A percentile compares a stretch with the other conserved stretches of the same genome.
These are phyloP conservation scores for Pythium diclinum DNA, from an alignment of 352 stramenopile genomes.

Conservation along the genomic window DNA sequence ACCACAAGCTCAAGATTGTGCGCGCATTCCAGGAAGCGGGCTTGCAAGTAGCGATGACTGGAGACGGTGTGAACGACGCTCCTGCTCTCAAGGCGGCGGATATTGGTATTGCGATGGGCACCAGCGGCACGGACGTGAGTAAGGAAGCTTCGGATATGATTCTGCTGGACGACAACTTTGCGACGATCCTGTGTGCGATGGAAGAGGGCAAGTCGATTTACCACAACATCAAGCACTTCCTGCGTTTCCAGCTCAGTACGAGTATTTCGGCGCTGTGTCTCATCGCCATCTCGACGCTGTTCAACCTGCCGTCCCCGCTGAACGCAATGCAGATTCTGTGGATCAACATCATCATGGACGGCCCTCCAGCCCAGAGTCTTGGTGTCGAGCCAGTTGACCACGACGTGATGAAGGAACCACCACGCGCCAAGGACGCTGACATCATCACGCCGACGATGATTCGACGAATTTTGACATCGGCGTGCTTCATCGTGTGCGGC, in stretches of 20 bases:
- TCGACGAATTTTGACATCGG: constrained; percentile 59
- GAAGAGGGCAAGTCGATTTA: constrained; percentile 95
- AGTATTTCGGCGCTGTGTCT: constrained; percentile 93
- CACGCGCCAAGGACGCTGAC: constrained; percentile 65
- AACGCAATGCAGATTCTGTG: constrained; percentile 97
- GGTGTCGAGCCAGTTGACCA: constrained; percentile 85
- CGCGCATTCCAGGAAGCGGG: constrained; percentile 85
- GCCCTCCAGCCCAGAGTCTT: constrained; percentile 76
- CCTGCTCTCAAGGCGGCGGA: constrained; percentile 96
- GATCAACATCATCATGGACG: constrained; percentile 99
- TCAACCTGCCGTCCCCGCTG: constrained; percentile 73
- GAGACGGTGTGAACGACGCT: constrained; percentile 99
- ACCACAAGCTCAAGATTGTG: constrained; percentile 97
- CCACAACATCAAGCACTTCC: constrained; percentile 96
- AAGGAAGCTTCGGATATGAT: constrained; percentile 98
- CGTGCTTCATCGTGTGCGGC: constrained; percentile 71
- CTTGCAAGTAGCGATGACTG: constrained; percentile 96
- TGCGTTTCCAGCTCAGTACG: constrained; percentile 96
- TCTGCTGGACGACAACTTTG: constrained; percentile 97
- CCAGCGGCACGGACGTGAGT: constrained; percentile 96
- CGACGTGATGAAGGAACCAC: constrained; percentile 85
- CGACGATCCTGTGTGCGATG: constrained; percentile 94
- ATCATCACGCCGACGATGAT: constrained; percentile 81
- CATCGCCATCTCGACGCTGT: constrained; percentile 59
- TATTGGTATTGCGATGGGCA: constrained; percentile 98